Base-by-base conservation (phyloP, 345 rosid species). In the Camelina laxa region DNA sequence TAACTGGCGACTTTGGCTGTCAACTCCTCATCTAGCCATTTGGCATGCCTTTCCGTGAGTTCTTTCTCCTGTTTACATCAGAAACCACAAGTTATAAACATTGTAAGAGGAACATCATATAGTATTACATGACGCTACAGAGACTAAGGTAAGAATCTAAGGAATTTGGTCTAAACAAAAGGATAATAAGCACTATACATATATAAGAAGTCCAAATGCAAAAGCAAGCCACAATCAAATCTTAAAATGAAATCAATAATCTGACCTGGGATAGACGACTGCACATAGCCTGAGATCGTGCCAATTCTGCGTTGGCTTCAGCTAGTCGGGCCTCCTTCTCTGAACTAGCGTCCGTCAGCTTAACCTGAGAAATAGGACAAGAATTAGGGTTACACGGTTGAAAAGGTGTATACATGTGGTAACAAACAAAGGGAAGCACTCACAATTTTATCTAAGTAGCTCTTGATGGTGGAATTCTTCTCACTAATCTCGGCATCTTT, bases 1-100 rank as follows among this genome's bases (percentile, higher is more conserved):
- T 87, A 85, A 71, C 83, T 82, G 48, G 86, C 91, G 35, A 82
- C 89, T 82, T 95, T 95, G 65, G 85, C 65, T 12, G 87, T 87
- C 83, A 95, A 73, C 85, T 95, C 97, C 36, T 92, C 92, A 67
- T 95, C 88, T 65, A 95, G 89, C 99, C 99, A 95, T 19, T 74
- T 60, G 78, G 93, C 92, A 77, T 95, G 99, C 79, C 89, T 87
- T 79, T 89, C 90, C 41, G 85, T 76, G 70, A 95, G 93, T 66
- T 95, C 99, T 80, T 95, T 95, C 86, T 87, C 99, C 97, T 93
- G 80, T 50, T 53, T 72, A 71, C 63, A 82, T 65, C 39, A 73
- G 69, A 74, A 65, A 30, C 45, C n/a, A 55, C 41, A 54, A 20
- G 57, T 35, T 44, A 66, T 36, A 47, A 35, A 27, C 67, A 38